Conservation (phyloP, 768 basidiomycete species). For the Boletus pseudopeckii region DNA sequence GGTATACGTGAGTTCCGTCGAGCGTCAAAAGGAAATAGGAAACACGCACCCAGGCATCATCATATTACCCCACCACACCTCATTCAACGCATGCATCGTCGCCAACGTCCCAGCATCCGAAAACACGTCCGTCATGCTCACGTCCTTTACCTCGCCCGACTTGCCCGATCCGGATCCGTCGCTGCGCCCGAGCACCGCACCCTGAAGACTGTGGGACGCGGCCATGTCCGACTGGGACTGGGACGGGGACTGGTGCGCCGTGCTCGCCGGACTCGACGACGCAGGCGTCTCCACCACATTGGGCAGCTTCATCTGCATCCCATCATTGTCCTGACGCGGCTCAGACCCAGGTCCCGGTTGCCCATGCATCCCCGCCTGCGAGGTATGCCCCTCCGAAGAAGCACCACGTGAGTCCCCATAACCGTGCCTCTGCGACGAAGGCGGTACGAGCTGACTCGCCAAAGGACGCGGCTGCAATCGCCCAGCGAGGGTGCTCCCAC, state of each 20-base stretch:
- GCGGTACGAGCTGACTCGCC: conserved; percentile 31
- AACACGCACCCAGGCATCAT: conserved; percentile 71
- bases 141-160: conserved; percentile 9
- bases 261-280: neutral
- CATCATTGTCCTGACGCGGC: conserved; percentile 23
- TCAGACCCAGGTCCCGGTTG: conserved; percentile 9
- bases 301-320: conserved; percentile 30
- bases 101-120: conserved; percentile 58
- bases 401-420: conserved; percentile 27
- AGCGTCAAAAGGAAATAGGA: neutral
- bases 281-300: neutral
- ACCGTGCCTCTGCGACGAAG: conserved; percentile 11
- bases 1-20: too few relatives aligned
- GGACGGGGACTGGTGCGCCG: conserved; percentile 22
- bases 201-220: conserved; percentile 29
- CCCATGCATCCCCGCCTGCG: conserved; percentile 15
- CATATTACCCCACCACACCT: conserved; percentile 73
- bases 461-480: conserved; percentile 52
- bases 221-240: conserved; percentile 41
- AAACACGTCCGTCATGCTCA: conserved; percentile 25
- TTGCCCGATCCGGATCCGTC: neutral
- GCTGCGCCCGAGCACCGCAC: neutral
- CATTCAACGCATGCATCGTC: conserved; percentile 69
- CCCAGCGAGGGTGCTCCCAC: conserved; percentile 53
- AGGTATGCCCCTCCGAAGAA: conserved; percentile 28